phyloP scores from a whole-genome alignment of 768 basidiomycete species.

The Boletus pseudo-olivaceus region DNA sequence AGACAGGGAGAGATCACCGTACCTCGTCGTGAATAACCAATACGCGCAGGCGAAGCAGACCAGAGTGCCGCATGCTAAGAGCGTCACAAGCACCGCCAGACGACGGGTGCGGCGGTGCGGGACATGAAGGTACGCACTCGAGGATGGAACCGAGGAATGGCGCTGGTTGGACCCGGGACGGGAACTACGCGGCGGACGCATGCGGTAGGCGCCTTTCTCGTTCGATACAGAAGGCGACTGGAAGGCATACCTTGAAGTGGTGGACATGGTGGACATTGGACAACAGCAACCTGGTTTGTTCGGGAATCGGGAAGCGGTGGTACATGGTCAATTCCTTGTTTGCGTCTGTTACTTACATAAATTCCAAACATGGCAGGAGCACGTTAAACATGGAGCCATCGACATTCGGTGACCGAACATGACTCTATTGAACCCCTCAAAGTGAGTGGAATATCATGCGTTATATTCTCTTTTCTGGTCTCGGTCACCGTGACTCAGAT shows the following conservation, averaged over 20 bases:
- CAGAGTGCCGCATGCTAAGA: constrained; percentile 48
- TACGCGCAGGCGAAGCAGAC: constrained; percentile 59
- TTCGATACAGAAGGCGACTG: constrained; percentile 62
- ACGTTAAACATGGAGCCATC: no score
- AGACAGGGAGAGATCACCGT: constrained; percentile 29
- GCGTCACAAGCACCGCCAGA: constrained; percentile 41
- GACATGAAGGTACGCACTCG: constrained; percentile 3
- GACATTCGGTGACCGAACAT: no score
- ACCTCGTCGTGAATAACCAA: constrained; percentile 64
- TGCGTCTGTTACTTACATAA: constrained; percentile 17
- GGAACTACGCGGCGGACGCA: constrained; percentile 44
- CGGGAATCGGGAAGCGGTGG: no score
- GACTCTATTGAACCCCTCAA: no score
- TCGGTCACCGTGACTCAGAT: no score
- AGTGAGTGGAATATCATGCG: no score
- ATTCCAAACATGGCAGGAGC: no score
- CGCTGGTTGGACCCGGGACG: constrained; percentile 18
- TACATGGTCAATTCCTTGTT: constrained; percentile 3
- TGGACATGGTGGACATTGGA: constrained; percentile 1
- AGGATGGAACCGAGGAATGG: constrained; percentile 11
- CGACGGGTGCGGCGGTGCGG: constrained; percentile 30
- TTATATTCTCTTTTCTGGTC: no score
- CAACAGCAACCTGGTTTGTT: neutral
- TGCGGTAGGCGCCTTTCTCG: constrained; percentile 64
- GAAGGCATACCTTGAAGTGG: constrained; percentile 19